A percentile compares a stretch with the other conserved stretches of the same genome.
These are phyloP conservation scores for Sutorius eximius DNA, from an alignment of 1,284 basidiomycete genomes.

Conservation along the genomic window DNA sequence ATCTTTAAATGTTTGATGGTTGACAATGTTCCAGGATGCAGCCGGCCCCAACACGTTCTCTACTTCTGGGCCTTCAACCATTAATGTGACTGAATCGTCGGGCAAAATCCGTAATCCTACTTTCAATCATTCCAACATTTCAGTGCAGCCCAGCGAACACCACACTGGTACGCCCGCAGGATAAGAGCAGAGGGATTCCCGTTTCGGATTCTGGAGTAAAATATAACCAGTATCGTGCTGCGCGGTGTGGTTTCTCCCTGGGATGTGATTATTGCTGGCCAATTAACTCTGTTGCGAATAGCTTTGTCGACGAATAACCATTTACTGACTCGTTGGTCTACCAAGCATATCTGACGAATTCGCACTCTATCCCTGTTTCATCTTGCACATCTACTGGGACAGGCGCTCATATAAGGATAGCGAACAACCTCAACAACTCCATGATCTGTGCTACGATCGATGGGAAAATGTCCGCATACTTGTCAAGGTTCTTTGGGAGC, in stretches of 20 bases:
- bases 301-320: neutral
- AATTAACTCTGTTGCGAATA: neutral
- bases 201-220: neutral
- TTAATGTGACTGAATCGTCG: conserved; percentile 8
- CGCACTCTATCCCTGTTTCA: no score
- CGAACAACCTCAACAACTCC: no score
- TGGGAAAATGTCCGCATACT: no score
- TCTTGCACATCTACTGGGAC: no score
- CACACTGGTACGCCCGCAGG: conserved; percentile 31
- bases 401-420: no score
- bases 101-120: conserved; percentile 4
- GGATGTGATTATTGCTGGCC: neutral
- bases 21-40: conserved; percentile 25
- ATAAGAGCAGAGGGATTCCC: conserved; percentile 3
- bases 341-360: neutral
- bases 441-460: no score
- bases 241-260: neutral
- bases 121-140: conserved; percentile 10
- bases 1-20: neutral
- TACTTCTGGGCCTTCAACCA: conserved; percentile 16
- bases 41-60: conserved; percentile 37
- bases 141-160: conserved; percentile 11
- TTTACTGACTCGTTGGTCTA: neutral
- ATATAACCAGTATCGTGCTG: neutral
- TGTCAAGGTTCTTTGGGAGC: no score